These are phyloP conservation scores for Suillus bovinus DNA, from an alignment of 768 basidiomycete genomes.

Conservation along the genomic window DNA sequence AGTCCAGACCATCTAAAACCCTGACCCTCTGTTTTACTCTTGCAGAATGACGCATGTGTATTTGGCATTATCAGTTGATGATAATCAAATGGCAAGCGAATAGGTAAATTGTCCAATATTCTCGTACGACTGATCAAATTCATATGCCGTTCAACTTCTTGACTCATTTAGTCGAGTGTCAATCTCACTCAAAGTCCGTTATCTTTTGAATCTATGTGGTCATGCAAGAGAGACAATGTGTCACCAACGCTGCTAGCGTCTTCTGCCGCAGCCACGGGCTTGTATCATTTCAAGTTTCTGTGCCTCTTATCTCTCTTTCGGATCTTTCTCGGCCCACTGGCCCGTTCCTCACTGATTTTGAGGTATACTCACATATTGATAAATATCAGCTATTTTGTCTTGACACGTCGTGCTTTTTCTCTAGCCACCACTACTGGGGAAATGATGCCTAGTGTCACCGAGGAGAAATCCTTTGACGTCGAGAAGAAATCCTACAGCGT, in stretches of 20 bases:
- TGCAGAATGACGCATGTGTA: neutral
- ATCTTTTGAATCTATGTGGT: constrained; percentile 1
- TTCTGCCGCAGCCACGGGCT: neutral
- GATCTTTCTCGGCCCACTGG: neutral
- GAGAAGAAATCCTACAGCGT: constrained; percentile 31
- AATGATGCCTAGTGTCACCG: constrained; percentile 8
- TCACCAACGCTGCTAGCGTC: neutral
- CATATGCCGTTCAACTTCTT: neutral
- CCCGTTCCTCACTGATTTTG: neutral
- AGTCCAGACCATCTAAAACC: neutral
- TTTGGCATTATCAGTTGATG: neutral
- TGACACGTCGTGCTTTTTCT: constrained; percentile 3
- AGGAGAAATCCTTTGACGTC: constrained; percentile 21
- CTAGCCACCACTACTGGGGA: constrained; percentile 11
- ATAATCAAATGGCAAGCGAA: neutral
- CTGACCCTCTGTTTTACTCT: neutral
- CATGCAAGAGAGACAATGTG: neutral
- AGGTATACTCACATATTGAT: neutral
- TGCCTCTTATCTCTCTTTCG: neutral
- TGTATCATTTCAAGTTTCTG: neutral
- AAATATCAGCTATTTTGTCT: neutral
- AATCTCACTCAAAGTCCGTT: neutral
- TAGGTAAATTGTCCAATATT: neutral
- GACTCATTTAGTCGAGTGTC: neutral
- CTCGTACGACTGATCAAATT: neutral